Evolutionary conservation across 768 basidiomycete genomes (phyloP).

Genomic region (Tricholoma sp.): DNA sequence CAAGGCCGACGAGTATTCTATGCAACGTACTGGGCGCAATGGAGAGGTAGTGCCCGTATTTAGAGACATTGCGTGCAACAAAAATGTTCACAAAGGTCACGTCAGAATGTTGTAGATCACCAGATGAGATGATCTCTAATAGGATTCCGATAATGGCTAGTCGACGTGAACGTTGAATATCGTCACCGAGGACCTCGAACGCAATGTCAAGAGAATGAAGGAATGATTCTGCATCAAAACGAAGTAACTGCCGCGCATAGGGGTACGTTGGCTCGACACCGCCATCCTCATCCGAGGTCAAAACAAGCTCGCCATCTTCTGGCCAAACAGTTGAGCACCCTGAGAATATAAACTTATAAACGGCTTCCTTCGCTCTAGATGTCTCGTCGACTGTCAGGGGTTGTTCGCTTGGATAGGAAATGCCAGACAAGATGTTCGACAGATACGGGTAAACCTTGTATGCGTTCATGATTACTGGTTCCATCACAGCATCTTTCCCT

Average conservation of each 20-base stretch:
- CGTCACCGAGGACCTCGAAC: constrained; percentile 92
- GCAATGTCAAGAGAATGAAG: constrained; percentile 92
- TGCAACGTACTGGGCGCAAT: constrained; percentile 67
- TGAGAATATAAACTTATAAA: constrained; percentile 83
- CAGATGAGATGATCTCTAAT: constrained; percentile 66
- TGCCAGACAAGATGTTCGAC: constrained; percentile 72
- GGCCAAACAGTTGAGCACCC: constrained; percentile 82
- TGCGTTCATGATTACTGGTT: constrained; percentile 63
- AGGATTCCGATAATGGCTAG: constrained; percentile 81
- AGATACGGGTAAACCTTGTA: constrained; percentile 93
- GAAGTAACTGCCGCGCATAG: constrained; percentile 77
- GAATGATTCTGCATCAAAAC: constrained; percentile 90
- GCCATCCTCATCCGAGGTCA: constrained; percentile 72
- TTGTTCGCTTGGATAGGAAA: constrained; percentile 83
- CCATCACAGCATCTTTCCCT: constrained; percentile 36
- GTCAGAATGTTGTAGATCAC: constrained; percentile 53
- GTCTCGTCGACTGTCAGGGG: constrained; percentile 63
- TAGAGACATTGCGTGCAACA: constrained; percentile 92
- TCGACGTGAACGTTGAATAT: constrained; percentile 60
- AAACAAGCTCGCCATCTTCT: constrained; percentile 63
- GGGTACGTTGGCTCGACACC: constrained; percentile 84
- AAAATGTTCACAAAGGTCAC: constrained; percentile 91
- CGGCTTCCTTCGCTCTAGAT: constrained; percentile 58
- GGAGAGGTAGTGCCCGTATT: constrained; percentile 85
- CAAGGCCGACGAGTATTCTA: constrained; percentile 71